Percentiles rank a stretch among this genome's conserved stretches.
These are phyloP conservation scores for Nepenthes gracilis DNA, from an alignment of 148 eudicot species.

Conservation along the genomic window DNA sequence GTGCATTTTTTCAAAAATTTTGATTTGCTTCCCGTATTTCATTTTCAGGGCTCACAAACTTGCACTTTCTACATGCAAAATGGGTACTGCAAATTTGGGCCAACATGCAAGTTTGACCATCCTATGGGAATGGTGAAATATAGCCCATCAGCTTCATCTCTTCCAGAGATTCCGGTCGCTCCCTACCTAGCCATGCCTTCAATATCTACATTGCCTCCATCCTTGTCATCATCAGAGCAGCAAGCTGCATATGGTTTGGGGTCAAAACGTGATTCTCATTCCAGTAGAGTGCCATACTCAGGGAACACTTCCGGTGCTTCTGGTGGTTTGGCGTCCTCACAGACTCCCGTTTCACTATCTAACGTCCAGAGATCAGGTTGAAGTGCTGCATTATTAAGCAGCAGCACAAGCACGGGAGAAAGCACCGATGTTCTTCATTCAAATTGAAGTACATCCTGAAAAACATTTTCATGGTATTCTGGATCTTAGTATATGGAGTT, in stretches of 20 bases:
- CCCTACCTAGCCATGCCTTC: slow-evolving; percentile 39
- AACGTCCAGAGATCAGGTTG: slow-evolving; percentile 24
- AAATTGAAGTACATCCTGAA: too few species aligned
- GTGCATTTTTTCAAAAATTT: too few species aligned
- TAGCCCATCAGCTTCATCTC: slow-evolving; percentile 58
- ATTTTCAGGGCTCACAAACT: slow-evolving; percentile 37
- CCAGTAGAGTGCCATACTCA: slow-evolving; percentile 7
- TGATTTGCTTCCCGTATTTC: background rate
- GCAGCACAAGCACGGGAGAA: slow-evolving; percentile 5
- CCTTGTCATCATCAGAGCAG: slow-evolving; percentile 30
- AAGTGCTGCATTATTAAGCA: slow-evolving; percentile 16
- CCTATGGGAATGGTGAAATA: slow-evolving; percentile 54
- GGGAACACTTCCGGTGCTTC: slow-evolving; percentile 14
- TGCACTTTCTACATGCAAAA: slow-evolving; percentile 72
- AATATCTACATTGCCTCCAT: slow-evolving; percentile 20
- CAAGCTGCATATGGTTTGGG: slow-evolving; percentile 28
- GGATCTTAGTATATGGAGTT: too few species aligned
- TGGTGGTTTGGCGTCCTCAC: slow-evolving; percentile 30
- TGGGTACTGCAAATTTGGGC: slow-evolving; percentile 76
- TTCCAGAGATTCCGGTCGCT: slow-evolving; percentile 47
- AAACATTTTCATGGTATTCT: too few species aligned
- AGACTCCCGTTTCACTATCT: slow-evolving; percentile 16
- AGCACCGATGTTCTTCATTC: background rate
- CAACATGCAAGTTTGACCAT: slow-evolving; percentile 80
- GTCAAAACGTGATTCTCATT: slow-evolving; percentile 22